Conservation (phyloP, 1,139 yeast species). For the Candida tunisiensis region DNA sequence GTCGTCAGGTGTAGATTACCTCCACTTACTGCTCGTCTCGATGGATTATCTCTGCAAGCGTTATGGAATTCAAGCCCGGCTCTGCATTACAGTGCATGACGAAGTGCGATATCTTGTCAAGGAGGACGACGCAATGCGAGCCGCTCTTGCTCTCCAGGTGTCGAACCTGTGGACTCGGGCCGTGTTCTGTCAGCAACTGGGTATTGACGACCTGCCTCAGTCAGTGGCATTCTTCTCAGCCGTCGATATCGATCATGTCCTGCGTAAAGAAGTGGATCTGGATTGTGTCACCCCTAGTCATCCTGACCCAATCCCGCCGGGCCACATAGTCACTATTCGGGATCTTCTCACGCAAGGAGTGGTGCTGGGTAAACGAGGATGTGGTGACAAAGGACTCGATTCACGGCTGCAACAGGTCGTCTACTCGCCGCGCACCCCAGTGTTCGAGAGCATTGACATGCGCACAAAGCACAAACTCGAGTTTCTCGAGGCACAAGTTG, state of each 20-base stretch:
- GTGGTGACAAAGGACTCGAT: too few species aligned
- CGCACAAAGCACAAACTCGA: constrained; percentile 4
- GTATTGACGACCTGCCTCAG: constrained; percentile 80
- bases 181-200: constrained; percentile 85
- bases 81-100: constrained; percentile 85
- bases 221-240: constrained; percentile 92
- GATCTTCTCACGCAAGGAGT: constrained; percentile 26
- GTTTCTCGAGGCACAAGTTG: not conserved
- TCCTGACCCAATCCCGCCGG: constrained; percentile 53
- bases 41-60: constrained; percentile 67
- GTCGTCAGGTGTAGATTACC: constrained; percentile 93
- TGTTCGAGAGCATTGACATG: not conserved
- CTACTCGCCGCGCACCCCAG: not conserved
- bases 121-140: constrained; percentile 54
- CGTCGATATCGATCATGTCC: constrained; percentile 75
- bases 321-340: constrained; percentile 54
- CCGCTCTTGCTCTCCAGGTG: constrained; percentile 72
- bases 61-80: constrained; percentile 59
- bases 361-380: constrained; percentile 5
- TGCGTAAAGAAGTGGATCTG: constrained; percentile 78
- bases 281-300: constrained; percentile 89
- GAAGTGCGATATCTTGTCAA: constrained; percentile 73
- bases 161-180: constrained; percentile 94
- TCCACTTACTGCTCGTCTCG: constrained; percentile 68
- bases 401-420: too few species aligned